A percentile compares a stretch with the other conserved stretches of the same genome.
phyloP scores from a whole-genome alignment of 176 grass and related monocot genomes.

The Oryza rufipogon region DNA sequence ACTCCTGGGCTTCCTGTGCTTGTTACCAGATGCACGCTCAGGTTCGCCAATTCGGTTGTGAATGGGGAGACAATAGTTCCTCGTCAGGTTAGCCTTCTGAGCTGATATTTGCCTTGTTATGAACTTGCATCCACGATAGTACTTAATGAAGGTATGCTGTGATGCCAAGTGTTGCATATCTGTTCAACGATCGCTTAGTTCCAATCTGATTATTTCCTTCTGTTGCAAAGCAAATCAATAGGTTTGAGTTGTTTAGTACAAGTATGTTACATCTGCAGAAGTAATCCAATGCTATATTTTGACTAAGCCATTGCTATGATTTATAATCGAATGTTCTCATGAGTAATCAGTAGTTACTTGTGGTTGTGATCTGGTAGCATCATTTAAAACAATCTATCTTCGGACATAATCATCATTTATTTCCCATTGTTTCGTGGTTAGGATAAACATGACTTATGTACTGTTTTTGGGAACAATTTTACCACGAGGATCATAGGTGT shows the following conservation, averaged over 20 bases:
- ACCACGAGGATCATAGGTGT: background rate
- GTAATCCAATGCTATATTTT: slow-evolving; percentile 18
- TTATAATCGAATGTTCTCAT: background rate
- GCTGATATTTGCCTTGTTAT: background rate
- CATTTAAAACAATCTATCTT: background rate
- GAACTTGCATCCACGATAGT: background rate
- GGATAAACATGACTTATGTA: background rate
- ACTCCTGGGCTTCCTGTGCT: slow-evolving; percentile 75
- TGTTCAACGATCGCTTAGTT: background rate
- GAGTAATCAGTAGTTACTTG: background rate
- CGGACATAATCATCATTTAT: background rate
- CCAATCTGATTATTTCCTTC: slow-evolving; percentile 11
- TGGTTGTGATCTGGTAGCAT: background rate
- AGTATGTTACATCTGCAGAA: background rate
- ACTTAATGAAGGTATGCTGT: background rate
- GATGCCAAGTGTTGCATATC: background rate
- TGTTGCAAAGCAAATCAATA: background rate
- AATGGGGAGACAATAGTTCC: slow-evolving; percentile 66
- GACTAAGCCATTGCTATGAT: background rate
- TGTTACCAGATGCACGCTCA: slow-evolving; percentile 68
- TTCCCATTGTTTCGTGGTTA: background rate
- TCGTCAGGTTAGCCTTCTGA: slow-evolving; percentile 64
- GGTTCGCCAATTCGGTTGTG: slow-evolving; percentile 67
- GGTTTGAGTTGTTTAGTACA: background rate
- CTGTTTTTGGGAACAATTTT: background rate